These are phyloP conservation scores for Coniosporium tulheliwenetii DNA, from an alignment of 2,329 filamentous ascomycete species.

Conservation along the genomic window DNA sequence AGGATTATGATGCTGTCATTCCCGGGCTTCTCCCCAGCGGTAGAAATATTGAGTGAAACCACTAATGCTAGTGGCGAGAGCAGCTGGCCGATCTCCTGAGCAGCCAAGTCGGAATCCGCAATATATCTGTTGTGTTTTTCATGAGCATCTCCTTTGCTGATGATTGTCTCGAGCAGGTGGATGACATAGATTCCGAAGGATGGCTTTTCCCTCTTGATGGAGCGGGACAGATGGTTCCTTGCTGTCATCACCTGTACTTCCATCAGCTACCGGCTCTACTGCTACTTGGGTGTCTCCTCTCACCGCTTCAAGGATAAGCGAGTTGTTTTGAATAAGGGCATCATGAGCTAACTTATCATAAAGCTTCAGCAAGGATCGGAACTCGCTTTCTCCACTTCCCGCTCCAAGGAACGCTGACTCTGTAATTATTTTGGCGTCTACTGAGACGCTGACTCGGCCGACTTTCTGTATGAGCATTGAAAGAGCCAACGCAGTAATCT, in stretches of 20 bases:
- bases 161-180: slow-evolving; percentile 70
- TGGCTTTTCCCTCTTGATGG: slow-evolving; percentile 51
- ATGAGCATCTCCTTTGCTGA: slow-evolving; percentile 78
- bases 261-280: too few species aligned
- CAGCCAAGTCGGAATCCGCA: slow-evolving; percentile 66
- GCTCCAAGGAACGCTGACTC: slow-evolving; percentile 68
- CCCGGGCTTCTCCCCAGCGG: slow-evolving; percentile 44
- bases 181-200: slow-evolving; percentile 73
- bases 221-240: slow-evolving; percentile 60
- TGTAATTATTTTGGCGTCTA: slow-evolving; percentile 74
- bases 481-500: slow-evolving; percentile 83
- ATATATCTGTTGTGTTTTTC: slow-evolving; percentile 59
- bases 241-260: slow-evolving; percentile 53
- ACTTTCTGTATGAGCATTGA: slow-evolving; percentile 97
- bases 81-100: slow-evolving; percentile 75
- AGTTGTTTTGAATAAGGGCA: slow-evolving; percentile 53
- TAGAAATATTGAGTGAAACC: slow-evolving; percentile 39
- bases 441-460: slow-evolving; percentile 60
- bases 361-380: slow-evolving; percentile 71
- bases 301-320: slow-evolving; percentile 55
- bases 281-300: slow-evolving; percentile 14
- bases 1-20: slow-evolving; percentile 43
- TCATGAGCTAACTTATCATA: slow-evolving; percentile 63
- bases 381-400: slow-evolving; percentile 63
- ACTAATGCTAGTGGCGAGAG: slow-evolving; percentile 77